Conservation (phyloP, 2,329 filamentous ascomycete species). For the Cyclaneusma minus region DNA sequence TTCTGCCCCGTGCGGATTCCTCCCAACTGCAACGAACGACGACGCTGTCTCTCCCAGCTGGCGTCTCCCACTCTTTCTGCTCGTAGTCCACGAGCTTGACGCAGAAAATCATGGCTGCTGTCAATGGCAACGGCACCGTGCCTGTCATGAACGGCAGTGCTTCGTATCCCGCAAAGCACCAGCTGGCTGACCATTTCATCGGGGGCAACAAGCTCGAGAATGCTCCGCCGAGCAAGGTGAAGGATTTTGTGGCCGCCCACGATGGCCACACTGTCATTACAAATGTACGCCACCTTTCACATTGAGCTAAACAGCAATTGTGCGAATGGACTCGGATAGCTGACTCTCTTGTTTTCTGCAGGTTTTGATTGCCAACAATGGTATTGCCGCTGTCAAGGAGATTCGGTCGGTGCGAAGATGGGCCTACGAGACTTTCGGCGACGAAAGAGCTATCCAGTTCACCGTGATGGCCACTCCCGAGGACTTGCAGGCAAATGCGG, state of each 20-base stretch:
- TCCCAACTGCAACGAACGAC: too few relatives aligned
- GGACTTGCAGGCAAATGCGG: slow-evolving; percentile 91
- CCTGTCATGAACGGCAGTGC: slow-evolving; percentile 39
- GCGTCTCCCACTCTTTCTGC: too few relatives aligned
- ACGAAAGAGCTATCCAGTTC: slow-evolving; percentile 96
- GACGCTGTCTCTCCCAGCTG: too few relatives aligned
- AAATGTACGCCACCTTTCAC: slow-evolving; percentile 48
- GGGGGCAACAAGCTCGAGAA: slow-evolving; percentile 79
- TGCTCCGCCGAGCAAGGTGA: slow-evolving; percentile 72
- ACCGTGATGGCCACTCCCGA: slow-evolving; percentile 99
- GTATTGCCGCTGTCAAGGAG: slow-evolving; percentile 98
- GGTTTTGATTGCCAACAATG: slow-evolving; percentile 99
- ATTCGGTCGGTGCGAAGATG: slow-evolving; percentile 99
- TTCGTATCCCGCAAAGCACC: slow-evolving; percentile 67
- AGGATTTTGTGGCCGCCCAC: slow-evolving; percentile 83
- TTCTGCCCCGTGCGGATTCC: too few relatives aligned
- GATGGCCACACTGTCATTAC: slow-evolving; percentile 97
- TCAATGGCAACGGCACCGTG: slow-evolving; percentile 25
- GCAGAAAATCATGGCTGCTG: slow-evolving; percentile 31
- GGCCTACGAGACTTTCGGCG: slow-evolving; percentile 98
- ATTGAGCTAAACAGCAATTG: too few relatives aligned
- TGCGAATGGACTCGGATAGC: slow-evolving; percentile 1
- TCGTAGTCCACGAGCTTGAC: not conserved
- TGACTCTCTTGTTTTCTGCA: slow-evolving; percentile 24
- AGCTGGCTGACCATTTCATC: slow-evolving; percentile 85